Base-by-base conservation (phyloP, 306 rosid species). In the Cucurbita pepo region DNA sequence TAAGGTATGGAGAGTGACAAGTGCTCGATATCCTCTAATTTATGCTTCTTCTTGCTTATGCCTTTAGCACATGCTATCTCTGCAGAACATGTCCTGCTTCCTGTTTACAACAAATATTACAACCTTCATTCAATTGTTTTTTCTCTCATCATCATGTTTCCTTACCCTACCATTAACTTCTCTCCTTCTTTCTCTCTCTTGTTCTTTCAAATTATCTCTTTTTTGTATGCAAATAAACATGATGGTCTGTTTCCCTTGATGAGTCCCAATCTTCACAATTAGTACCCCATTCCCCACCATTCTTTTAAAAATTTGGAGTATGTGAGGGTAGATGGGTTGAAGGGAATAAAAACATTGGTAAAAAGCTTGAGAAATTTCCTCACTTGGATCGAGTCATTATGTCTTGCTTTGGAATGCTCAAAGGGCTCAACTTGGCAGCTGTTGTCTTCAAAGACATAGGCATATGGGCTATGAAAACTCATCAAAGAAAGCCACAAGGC, bases 71-170 rank as follows among this genome's bases (percentile, higher is more conserved):
- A 69, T 69, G 74, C 74, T 69, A 8, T 51, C 74, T 36, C 51
- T 69, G 45, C 74, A 50, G 44, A 69, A 69, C 74, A 69, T 69
- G 74, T 67, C 73, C 16, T 67, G 73, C 73, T 67, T 67, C 73
- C 36, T 0, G 56, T 45, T 67, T 67, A 44, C 54, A 45, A 67
- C 1, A 66, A 66, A 69, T 22, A 69, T 50, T 18, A 37, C 61
- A 51, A 36, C 75, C 47, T 52, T 54, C 63, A n/a, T 72, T 55
- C 7, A 55, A 52, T 52, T 55, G 2, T 38, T 55, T 55, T 38
- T 55, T n/a, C 48, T 45, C 30, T 30, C 60, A 38, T 72, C 63
- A 18, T 51, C 75, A 51, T 51, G 40, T 30, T 53, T 63, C 47
- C 60, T 51, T 70, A 34, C 74, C 74, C 58, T 37, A 48, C 59